phyloP scores from a whole-genome alignment of 2,329 filamentous ascomycete genomes.

The Periconia digitata region DNA sequence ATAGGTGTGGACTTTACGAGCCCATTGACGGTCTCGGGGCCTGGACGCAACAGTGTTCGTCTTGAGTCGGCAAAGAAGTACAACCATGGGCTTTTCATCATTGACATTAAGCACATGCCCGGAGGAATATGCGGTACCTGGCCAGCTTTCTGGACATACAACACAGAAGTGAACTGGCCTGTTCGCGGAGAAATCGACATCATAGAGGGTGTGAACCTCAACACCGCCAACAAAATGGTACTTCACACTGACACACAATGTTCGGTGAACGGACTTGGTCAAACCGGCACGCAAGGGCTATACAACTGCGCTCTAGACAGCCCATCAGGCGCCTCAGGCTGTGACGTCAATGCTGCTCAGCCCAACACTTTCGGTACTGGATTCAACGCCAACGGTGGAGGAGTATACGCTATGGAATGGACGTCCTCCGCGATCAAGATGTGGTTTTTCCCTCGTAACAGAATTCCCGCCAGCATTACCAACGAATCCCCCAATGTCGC shows the following conservation, averaged over 20 bases:
- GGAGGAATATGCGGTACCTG: constrained; percentile 33
- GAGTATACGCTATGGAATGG: constrained; percentile 59
- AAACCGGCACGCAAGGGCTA: constrained; percentile 11
- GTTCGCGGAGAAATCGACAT: constrained; percentile 36
- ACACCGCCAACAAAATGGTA: constrained; percentile 24
- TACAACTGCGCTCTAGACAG: constrained; percentile 22
- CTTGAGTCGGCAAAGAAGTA: constrained; percentile 29
- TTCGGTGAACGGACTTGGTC: constrained; percentile 18
- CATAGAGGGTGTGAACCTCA: constrained; percentile 36
- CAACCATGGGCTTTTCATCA: constrained; percentile 33
- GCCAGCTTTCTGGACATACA: constrained; percentile 37
- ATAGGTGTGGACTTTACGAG: constrained; percentile 49
- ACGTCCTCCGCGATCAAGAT: constrained; percentile 68
- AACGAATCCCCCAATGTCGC: constrained; percentile 61
- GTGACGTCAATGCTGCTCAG: constrained; percentile 45
- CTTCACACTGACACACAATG: constrained; percentile 32
- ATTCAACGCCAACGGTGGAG: constrained; percentile 53
- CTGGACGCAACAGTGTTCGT: constrained; percentile 31
- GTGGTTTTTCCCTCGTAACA: constrained; percentile 74
- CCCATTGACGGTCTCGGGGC: constrained; percentile 12
- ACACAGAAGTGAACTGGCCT: constrained; percentile 29
- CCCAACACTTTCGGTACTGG: constrained; percentile 49
- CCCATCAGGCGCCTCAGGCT: constrained; percentile 31
- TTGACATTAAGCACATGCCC: constrained; percentile 37
- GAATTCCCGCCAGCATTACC: constrained; percentile 64